Conservation (phyloP, 129 eudicot species). For the Escallonia herrerae region DNA sequence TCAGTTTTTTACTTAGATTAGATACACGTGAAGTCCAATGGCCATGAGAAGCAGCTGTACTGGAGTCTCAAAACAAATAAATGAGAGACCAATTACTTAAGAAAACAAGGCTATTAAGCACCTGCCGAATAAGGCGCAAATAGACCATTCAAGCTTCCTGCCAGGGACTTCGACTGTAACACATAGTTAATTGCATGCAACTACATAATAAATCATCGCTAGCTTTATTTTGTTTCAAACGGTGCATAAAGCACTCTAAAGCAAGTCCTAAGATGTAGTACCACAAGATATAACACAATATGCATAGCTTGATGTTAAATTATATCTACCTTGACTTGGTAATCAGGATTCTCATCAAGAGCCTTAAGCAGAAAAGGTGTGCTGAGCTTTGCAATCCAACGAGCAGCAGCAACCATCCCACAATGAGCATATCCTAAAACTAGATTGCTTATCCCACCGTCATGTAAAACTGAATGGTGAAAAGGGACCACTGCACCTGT, state of each 20-base stretch:
- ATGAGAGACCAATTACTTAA: background rate
- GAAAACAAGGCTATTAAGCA: background rate
- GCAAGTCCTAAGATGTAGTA: too few species aligned
- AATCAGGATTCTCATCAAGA: conserved; percentile 64
- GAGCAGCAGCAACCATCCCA: conserved; percentile 99
- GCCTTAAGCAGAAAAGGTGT: conserved; percentile 68
- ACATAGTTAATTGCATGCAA: background rate
- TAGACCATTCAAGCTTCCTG: background rate
- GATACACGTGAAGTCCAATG: background rate
- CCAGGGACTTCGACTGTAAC: background rate
- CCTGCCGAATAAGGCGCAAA: background rate
- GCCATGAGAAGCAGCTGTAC: background rate
- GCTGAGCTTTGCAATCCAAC: conserved; percentile 99
- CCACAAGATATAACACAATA: too few species aligned
- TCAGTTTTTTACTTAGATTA: too few species aligned
- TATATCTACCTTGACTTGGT: conserved; percentile 57
- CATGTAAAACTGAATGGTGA: conserved; percentile 93
- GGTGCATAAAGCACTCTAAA: too few species aligned
- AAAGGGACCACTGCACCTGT: conserved; percentile 99
- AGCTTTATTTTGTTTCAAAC: background rate
- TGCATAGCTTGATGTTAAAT: too few species aligned
- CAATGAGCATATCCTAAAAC: conserved; percentile 98
- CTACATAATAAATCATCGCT: background rate
- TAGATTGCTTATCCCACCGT: conserved; percentile 89
- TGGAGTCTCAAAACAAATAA: background rate